A percentile compares a stretch with the other conserved stretches of the same genome.
Evolutionary conservation across 768 basidiomycete genomes (phyloP).

Genomic region (Leccinellum albellum): DNA sequence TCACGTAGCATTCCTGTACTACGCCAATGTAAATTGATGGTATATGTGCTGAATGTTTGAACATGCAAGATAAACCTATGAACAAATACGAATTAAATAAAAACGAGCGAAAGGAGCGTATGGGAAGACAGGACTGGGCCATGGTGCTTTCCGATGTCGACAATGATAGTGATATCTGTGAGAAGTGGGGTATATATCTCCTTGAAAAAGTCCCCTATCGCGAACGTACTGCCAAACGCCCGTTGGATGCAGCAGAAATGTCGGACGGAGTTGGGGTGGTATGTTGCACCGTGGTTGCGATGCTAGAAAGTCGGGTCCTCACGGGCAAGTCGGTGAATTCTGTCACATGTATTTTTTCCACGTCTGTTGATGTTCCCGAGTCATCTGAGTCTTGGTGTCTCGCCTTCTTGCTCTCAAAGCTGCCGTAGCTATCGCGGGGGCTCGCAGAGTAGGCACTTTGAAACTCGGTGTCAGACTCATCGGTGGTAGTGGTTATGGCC

Average conservation of each 20-base stretch:
- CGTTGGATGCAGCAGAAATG: constrained; percentile 31
- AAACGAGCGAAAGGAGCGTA: constrained; percentile 16
- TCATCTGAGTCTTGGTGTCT: constrained; percentile 27
- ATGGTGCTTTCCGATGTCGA: constrained; percentile 14
- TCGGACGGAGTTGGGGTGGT: constrained; percentile 39
- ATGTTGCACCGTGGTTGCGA: constrained; percentile 47
- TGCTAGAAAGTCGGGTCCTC: constrained; percentile 56
- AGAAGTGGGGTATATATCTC: constrained; percentile 26
- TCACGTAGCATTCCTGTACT: constrained; percentile 27
- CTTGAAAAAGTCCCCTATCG: constrained; percentile 17
- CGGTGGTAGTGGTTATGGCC: constrained; percentile 43
- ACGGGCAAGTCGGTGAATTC: constrained; percentile 35
- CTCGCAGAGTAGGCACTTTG: constrained; percentile 82
- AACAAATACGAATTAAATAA: constrained; percentile 27
- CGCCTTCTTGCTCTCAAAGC: constrained; percentile 33
- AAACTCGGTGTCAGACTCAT: constrained; percentile 83
- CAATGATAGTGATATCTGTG: constrained; percentile 17
- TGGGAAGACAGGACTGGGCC: constrained; percentile 13
- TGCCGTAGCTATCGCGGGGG: constrained; percentile 63
- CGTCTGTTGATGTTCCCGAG: constrained; percentile 30
- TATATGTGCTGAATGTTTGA: constrained; percentile 26
- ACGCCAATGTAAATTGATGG: constrained; percentile 15
- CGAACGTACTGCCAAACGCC: constrained; percentile 20
- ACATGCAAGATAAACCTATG: constrained; percentile 14
- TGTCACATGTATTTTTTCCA: constrained; percentile 27